phyloP scores from a whole-genome alignment of 371 early-diverging fungal species.

The Basidiobolus meristosporus region DNA sequence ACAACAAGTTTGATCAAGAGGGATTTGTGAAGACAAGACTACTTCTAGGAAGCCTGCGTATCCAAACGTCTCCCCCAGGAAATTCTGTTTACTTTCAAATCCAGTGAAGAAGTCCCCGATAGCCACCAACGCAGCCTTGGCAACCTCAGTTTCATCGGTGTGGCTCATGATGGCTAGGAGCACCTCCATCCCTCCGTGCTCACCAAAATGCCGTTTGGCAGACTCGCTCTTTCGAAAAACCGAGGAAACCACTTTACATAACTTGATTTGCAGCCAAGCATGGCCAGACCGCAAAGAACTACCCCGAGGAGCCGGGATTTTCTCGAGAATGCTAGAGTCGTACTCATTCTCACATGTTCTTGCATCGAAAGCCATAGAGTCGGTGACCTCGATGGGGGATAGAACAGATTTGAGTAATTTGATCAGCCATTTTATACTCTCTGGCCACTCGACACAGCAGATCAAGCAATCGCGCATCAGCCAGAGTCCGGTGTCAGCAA shows the following conservation, averaged over 20 bases:
- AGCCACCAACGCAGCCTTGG: conserved; percentile 15
- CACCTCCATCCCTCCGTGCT: conserved; percentile 2
- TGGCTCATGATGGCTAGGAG: conserved; percentile 2
- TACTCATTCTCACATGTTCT: background rate
- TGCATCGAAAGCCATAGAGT: background rate
- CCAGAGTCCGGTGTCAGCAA: conserved; percentile 15
- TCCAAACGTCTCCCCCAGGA: conserved; percentile 12
- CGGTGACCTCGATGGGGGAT: conserved; percentile 6
- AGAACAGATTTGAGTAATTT: conserved; percentile 10
- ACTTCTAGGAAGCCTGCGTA: conserved; percentile 17
- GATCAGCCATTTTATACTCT: conserved; percentile 8
- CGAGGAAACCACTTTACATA: background rate
- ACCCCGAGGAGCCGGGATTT: background rate
- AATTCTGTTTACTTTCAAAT: conserved; percentile 11
- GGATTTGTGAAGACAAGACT: conserved; percentile 10
- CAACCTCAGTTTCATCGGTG: conserved; percentile 13
- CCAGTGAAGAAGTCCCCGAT: conserved; percentile 18
- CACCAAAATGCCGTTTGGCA: conserved; percentile 4
- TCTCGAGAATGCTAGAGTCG: background rate
- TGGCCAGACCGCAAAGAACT: background rate
- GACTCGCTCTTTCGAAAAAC: conserved; percentile 2
- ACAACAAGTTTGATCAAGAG: conserved; percentile 14
- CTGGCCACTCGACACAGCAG: background rate
- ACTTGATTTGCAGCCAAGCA: background rate
- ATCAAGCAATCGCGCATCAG: conserved; percentile 9